These are phyloP conservation scores for Elsinoe perseae DNA, from an alignment of 2,329 filamentous ascomycete species.

Conservation along the genomic window DNA sequence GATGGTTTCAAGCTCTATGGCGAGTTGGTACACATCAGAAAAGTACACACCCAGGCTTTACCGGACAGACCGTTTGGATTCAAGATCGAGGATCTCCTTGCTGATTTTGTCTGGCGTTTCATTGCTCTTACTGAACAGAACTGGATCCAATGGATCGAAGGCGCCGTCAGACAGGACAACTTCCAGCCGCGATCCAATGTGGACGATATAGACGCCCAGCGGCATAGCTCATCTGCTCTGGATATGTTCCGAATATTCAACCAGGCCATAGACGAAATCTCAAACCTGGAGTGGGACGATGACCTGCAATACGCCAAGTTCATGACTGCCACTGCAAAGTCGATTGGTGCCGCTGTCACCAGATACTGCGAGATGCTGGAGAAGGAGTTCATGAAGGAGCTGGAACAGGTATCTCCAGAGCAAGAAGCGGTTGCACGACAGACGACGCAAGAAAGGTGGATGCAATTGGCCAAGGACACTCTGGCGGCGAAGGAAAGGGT, in stretches of 20 bases:
- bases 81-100: constrained; percentile 74
- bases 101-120: constrained; percentile 95
- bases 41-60: constrained; percentile 68
- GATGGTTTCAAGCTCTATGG: constrained; percentile 93
- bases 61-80: constrained; percentile 72
- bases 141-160: constrained; percentile 75
- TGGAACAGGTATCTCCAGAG: constrained; percentile 84
- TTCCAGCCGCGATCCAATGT: constrained; percentile 62
- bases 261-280: constrained; percentile 79
- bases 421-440: constrained; percentile 71
- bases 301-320: constrained; percentile 91
- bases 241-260: constrained; percentile 93
- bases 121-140: constrained; percentile 71
- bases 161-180: constrained; percentile 81
- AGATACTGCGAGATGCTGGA: constrained; percentile 90
- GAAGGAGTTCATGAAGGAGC: constrained; percentile 75
- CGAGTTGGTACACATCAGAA: constrained; percentile 75
- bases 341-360: constrained; percentile 72
- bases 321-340: constrained; percentile 86
- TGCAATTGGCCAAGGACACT: constrained; percentile 87
- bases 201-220: constrained; percentile 65
- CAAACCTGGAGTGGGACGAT: constrained; percentile 83
- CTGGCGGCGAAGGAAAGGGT: constrained; percentile 88
- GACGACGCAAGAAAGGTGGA: constrained; percentile 83
- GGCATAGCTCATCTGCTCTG: constrained; percentile 87